A percentile compares a stretch with the other conserved stretches of the same genome.
Evolutionary conservation across 345 rosid species (phyloP).

Genomic region (Viola odorata): DNA sequence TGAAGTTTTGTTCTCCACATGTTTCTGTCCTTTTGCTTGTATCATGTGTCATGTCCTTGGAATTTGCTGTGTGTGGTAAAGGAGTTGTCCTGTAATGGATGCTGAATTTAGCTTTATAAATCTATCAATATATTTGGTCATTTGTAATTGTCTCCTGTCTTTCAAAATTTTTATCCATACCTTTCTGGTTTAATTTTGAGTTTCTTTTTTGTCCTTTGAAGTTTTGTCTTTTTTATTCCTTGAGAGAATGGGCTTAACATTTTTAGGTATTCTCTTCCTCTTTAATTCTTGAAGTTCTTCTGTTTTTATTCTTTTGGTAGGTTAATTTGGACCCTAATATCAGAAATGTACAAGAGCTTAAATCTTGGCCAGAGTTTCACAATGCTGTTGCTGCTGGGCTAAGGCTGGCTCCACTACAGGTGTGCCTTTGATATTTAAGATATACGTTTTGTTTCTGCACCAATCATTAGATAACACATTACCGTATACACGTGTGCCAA

Average conservation of each 20-base stretch:
- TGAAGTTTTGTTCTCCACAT: background rate
- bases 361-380: constrained; percentile 98
- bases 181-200: no score
- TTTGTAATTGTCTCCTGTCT: no score
- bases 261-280: background rate
- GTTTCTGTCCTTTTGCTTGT: background rate
- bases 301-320: constrained; percentile 29
- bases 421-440: constrained; percentile 25
- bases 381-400: constrained; percentile 98
- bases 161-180: no score
- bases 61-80: background rate
- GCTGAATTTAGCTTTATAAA: background rate
- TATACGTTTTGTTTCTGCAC: background rate
- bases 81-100: background rate
- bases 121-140: no score
- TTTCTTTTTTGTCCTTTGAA: no score
- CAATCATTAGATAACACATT: background rate
- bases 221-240: background rate
- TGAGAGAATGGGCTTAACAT: background rate
- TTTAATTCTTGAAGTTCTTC: background rate
- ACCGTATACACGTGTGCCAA: background rate
- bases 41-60: background rate
- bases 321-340: constrained; percentile 87
- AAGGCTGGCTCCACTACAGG: constrained; percentile 92
- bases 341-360: constrained; percentile 89